phyloP scores from a whole-genome alignment of 2,329 filamentous ascomycete genomes.

The Aspergillus hortae region DNA sequence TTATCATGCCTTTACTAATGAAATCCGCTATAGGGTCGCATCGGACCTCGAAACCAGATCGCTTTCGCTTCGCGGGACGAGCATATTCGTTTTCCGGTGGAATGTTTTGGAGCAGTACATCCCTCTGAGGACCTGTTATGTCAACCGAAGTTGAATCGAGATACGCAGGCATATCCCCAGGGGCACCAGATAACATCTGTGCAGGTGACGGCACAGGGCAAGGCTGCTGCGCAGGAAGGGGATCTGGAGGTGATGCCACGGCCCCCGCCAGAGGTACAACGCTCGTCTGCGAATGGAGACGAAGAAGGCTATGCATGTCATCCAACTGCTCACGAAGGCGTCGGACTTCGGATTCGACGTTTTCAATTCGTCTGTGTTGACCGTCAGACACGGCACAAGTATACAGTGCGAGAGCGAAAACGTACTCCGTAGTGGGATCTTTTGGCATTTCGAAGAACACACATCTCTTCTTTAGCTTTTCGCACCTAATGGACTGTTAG shows the following conservation, averaged over 20 bases:
- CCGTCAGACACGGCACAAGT: background rate
- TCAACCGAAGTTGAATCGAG: background rate
- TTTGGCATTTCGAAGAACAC: conserved; percentile 34
- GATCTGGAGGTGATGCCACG: conserved; percentile 2
- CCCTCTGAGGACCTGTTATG: background rate
- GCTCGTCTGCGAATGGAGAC: conserved; percentile 1
- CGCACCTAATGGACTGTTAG: conserved; percentile 22
- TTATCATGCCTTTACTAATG: conserved; percentile 32
- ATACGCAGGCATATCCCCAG: too few relatives aligned
- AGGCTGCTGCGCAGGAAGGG: background rate
- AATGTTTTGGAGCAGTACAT: background rate
- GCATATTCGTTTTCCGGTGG: background rate
- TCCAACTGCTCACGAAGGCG: conserved; percentile 26
- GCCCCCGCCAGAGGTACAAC: background rate
- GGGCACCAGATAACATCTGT: background rate
- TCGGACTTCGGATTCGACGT: conserved; percentile 31
- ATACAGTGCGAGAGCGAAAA: background rate
- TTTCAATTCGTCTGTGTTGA: conserved; percentile 28
- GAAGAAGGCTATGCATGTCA: conserved; percentile 20
- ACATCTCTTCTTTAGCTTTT: conserved; percentile 33
- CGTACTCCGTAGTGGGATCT: conserved; percentile 27
- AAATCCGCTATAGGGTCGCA: conserved; percentile 34
- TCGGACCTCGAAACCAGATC: conserved; percentile 32
- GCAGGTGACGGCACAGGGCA: background rate
- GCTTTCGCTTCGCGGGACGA: conserved; percentile 22